A percentile compares a stretch with the other conserved stretches of the same genome.
These are phyloP conservation scores for Backusella luteola DNA, from an alignment of 192 early-diverging fungal genomes.

Conservation along the genomic window DNA sequence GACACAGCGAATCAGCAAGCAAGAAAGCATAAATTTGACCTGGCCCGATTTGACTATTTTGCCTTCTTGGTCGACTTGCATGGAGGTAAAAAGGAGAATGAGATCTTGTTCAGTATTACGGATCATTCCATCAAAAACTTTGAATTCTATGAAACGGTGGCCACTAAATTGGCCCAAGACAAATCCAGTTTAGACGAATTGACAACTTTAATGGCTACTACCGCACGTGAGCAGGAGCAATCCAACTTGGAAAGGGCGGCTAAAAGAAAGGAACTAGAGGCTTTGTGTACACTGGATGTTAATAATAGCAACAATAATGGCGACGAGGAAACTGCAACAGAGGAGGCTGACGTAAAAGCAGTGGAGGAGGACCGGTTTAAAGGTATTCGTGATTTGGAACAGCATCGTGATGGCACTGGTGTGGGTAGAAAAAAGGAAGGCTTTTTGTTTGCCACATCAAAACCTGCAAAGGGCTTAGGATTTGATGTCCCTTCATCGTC, in stretches of 20 bases:
- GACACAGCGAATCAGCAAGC: slow-evolving; percentile 30
- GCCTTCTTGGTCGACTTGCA: slow-evolving; percentile 51
- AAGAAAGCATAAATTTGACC: slow-evolving; percentile 58
- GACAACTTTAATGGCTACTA: neutral
- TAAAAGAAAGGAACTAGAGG: slow-evolving; percentile 37
- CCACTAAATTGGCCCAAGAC: slow-evolving; percentile 31
- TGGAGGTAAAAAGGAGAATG: slow-evolving; percentile 57
- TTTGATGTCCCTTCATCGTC: slow-evolving; percentile 26
- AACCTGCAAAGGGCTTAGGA: slow-evolving; percentile 34
- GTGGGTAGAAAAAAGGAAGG: slow-evolving; percentile 50
- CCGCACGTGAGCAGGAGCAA: slow-evolving; percentile 38
- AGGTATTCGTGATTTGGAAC: slow-evolving; percentile 61
- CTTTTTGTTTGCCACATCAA: slow-evolving; percentile 58
- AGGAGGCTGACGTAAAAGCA: neutral
- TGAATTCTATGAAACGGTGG: slow-evolving; percentile 39
- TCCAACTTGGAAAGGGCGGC: slow-evolving; percentile 50
- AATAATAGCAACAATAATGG: neutral
- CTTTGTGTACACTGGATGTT: neutral
- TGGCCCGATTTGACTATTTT: slow-evolving; percentile 60
- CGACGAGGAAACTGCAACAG: neutral
- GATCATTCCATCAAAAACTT: slow-evolving; percentile 52
- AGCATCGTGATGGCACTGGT: slow-evolving; percentile 44
- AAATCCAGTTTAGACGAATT: slow-evolving; percentile 38
- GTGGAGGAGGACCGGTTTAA: slow-evolving; percentile 37
- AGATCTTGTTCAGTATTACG: slow-evolving; percentile 51